Evolutionary conservation across 2,329 filamentous ascomycete genomes (phyloP).

Genomic region (Orbilia brochopaga): DNA sequence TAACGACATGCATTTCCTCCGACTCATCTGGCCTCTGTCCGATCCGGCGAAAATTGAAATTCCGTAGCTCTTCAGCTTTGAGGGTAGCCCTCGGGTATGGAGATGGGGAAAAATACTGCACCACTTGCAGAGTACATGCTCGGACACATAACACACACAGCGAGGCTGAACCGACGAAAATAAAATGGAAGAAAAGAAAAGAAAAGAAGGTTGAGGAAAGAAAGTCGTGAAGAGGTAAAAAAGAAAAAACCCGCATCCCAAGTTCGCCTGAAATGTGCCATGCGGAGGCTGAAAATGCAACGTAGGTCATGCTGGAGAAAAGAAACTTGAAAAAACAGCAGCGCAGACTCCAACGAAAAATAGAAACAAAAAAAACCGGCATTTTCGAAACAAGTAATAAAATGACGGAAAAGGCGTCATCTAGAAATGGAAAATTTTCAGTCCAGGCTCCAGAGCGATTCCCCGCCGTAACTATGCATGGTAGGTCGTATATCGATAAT

Average conservation of each 20-base stretch:
- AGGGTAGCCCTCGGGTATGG: too few species aligned
- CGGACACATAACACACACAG: neutral
- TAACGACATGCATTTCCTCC: too few species aligned
- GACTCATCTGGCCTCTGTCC: too few species aligned
- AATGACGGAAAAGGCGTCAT: conserved; percentile 7
- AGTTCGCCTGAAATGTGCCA: conserved; percentile 50
- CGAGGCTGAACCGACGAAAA: neutral
- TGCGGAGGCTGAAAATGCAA: conserved; percentile 25
- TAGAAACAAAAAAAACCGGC: conserved; percentile 10
- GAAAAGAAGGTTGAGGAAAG: conserved; percentile 7
- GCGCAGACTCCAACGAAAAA: conserved; percentile 36
- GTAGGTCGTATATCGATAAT: conserved; percentile 28
- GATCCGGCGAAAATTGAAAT: too few species aligned
- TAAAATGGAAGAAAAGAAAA: conserved; percentile 28
- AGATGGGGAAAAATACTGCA: too few species aligned
- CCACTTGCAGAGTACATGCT: too few species aligned
- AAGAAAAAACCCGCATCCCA: conserved; percentile 37
- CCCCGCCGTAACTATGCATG: conserved; percentile 48
- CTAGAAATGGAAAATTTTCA: too few species aligned
- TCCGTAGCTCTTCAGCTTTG: too few species aligned
- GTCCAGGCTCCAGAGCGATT: conserved; percentile 20
- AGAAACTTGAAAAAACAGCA: conserved; percentile 17
- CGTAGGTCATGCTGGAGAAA: conserved; percentile 13
- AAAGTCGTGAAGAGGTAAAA: conserved; percentile 38
- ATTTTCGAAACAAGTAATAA: conserved; percentile 2